Evolutionary conservation across 257 asterid genomes (phyloP), one percentile per base, ranked within the genome.

Genomic region (Mentha longifolia): DNA sequence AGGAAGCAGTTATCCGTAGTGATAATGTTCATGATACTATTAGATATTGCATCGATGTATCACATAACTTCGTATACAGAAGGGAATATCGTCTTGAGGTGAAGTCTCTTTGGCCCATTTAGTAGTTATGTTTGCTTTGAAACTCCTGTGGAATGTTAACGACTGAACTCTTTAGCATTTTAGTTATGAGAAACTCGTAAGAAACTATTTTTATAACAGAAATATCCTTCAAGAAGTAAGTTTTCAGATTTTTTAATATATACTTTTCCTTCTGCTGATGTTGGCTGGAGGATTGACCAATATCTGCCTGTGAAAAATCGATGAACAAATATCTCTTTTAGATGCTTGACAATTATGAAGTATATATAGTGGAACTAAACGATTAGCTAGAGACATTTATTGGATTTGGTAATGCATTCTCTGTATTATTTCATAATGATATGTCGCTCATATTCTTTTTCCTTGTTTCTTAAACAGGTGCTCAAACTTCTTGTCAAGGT

Each of bases 1-100:
- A 92, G 78, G 96, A 91, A 84, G 92, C 98, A 56, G 78, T 93
- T 74, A 73, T 78, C 35, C 79, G 71, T 80, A 89, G 97, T 78
- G 98, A 89, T 55, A 89, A 89, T 65, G 79, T 87, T 78, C 92
- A 87, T 75, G 83, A 87, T 58, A 89, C 88, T 67, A 90, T 91
- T 19, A 80, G 86, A 25, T 91, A 93, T 66, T 91, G 98, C 85
- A 91, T 89, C 61, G 87, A 88, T 72, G 78, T 93, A 60, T 89
- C 87, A 46, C 97, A 93, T 78, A 79, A 85, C 59, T 93, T 89
- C 65, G 95, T 93, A 39, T 78, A 87, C 74, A 86, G 91, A 65
- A 87, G 97, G 72, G 97, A 93, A 81, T 91, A 89, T 31, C 90
- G 97, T 10, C 85, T 83, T n/a, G 96, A 91, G 98, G 98, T 93